Base-by-base conservation (phyloP, 108 stramenopile genomes). In the Nitzschia putrida region DNA sequence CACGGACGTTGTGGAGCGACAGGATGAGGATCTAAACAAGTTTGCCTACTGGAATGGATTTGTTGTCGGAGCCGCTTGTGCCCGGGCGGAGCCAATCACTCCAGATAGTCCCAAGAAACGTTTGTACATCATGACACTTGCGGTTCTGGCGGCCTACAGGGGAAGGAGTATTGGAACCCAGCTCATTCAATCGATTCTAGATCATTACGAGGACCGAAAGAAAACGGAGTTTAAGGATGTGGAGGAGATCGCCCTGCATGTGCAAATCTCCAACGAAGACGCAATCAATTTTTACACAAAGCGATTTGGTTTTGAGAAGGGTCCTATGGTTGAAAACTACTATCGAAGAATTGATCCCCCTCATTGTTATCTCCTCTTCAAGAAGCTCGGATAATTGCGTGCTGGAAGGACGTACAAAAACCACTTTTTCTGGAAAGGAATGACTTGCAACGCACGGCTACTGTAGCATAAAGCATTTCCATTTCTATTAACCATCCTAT, bases 281-380 rank as follows among this genome's bases (percentile, higher is more conserved):
- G 98, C 97, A 18, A 92, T 95, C 24, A 68, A 80, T 9, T 99
- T 99, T 81, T 99, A 99, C 69, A 76, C 76, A 43, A 76, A 84
- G 18, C 68, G 75, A 40, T 93, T 95, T 83, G 94, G 90, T 13
- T 99, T 99, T 77, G 87, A 82, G 66, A 84, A 92, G 70, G 91
- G 83, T 38, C 95, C 86, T 53, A 82, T 89, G 59, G 95, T 99
- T 26, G 85, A 94, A 61, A 95, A 97, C 64, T 99, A 99, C 68
- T 99, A 99, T 68, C 90, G 94, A 69, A 78, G 97, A 41, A 96
- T 99, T 66, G 97, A 99, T 76, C 97, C 97, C 4, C 95, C 97
- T 0, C 82, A 97, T 84, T 98, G 97, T 79, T 96, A 90, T 68
- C 66, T 97, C 22, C 81, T 99, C 69, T 87, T 72, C 64, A 97